Conservation (phyloP, 106 monocot genomes). For the Dioscorea dumetorum region DNA sequence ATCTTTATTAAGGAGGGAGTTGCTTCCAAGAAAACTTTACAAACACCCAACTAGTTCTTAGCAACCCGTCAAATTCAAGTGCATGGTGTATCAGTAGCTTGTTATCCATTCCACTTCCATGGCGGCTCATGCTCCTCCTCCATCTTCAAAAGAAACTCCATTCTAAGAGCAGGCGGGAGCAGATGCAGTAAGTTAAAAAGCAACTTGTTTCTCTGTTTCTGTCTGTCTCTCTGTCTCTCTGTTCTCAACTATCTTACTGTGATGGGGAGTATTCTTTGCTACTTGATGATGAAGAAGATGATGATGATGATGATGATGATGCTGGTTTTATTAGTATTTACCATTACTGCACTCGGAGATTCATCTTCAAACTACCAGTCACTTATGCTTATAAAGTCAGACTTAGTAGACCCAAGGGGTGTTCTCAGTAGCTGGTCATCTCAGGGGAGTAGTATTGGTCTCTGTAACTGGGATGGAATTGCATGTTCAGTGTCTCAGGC, state of each 20-base stretch:
- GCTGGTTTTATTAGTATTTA: constrained; percentile 13
- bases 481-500: constrained; percentile 22
- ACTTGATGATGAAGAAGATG: not conserved
- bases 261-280: constrained; percentile 17
- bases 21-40: not conserved
- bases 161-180: not conserved
- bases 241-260: not conserved
- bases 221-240: not conserved
- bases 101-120: too few species aligned
- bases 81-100: too few species aligned
- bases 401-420: constrained; percentile 32
- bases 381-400: constrained; percentile 61
- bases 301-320: constrained; percentile 2
- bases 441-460: constrained; percentile 4
- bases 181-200: not conserved
- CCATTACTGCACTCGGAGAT: constrained; percentile 18
- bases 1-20: constrained; percentile 4
- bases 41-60: not conserved
- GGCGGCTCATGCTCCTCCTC: too few species aligned
- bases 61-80: not conserved
- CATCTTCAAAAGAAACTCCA: not conserved
- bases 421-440: constrained; percentile 48
- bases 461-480: constrained; percentile 72
- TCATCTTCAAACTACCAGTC: constrained; percentile 8
- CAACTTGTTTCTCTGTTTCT: too few species aligned